Evolutionary conservation across 1,284 basidiomycete species (phyloP).

Genomic region (Ceratobasidium sp.): DNA sequence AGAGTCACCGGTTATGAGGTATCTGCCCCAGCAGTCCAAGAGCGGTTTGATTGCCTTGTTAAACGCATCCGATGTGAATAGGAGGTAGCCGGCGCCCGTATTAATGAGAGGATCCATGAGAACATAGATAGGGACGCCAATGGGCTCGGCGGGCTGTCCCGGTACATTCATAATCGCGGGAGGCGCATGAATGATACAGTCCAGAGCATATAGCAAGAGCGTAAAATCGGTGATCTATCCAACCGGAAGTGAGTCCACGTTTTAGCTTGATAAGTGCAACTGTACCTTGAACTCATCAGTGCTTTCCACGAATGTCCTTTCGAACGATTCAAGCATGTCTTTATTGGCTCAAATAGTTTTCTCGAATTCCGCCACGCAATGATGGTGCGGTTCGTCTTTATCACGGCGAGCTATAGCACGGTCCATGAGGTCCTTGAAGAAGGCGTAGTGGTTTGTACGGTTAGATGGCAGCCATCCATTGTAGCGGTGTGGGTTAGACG

Average conservation of each 20-base stretch:
- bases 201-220: conserved; percentile 62
- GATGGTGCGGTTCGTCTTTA: no score
- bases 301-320: not conserved
- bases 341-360: conserved; percentile 5
- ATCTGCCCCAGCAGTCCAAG: conserved; percentile 53
- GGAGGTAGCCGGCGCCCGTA: not conserved
- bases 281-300: not conserved
- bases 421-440: not conserved
- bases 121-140: conserved; percentile 63
- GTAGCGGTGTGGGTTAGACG: not conserved
- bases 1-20: conserved; percentile 55
- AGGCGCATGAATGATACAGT: conserved; percentile 61
- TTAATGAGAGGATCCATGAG: conserved; percentile 49
- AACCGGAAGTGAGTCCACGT: conserved; percentile 20
- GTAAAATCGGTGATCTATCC: conserved; percentile 61
- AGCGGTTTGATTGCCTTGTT: conserved; percentile 6
- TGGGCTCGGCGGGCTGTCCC: conserved; percentile 56
- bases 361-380: not conserved
- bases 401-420: no score
- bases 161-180: conserved; percentile 54
- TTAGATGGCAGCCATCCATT: not conserved
- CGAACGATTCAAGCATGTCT: conserved; percentile 5
- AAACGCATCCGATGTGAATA: not conserved
- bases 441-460: not conserved
- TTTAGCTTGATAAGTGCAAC: not conserved